Evolutionary conservation across 306 rosid genomes (phyloP).

Genomic region (Citrullus mucosospermus): DNA sequence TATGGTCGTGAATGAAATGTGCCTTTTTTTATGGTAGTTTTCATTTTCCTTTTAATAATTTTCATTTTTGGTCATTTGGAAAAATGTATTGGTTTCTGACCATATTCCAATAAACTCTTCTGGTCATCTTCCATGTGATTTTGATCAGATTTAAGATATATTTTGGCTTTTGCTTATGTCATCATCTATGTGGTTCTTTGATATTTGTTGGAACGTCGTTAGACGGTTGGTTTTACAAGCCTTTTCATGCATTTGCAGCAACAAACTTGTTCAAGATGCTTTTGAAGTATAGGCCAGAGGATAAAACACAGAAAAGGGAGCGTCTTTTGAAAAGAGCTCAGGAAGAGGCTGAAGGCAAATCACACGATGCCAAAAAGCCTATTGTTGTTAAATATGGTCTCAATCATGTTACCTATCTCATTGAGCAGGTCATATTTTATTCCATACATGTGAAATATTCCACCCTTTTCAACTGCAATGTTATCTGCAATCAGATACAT

Average conservation of each 20-base stretch:
- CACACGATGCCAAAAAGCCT: constrained; percentile 56
- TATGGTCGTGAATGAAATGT: neutral
- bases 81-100: neutral
- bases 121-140: neutral
- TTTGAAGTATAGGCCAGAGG: constrained; percentile 68
- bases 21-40: neutral
- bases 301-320: constrained; percentile 62
- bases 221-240: neutral
- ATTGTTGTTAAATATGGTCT: constrained; percentile 68
- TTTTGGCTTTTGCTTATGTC: neutral
- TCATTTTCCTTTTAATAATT: too few species aligned
- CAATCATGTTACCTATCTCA: constrained; percentile 68
- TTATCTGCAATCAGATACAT: neutral
- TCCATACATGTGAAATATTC: neutral
- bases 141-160: neutral
- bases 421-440: constrained; percentile 39
- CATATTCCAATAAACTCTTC: neutral
- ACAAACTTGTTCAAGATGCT: constrained; percentile 64
- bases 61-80: neutral
- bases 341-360: constrained; percentile 56
- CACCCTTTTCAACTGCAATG: neutral
- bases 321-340: constrained; percentile 60
- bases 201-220: neutral
- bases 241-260: constrained; percentile 22
- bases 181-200: too few species aligned